Percentiles rank a stretch among this genome's conserved stretches.
These are phyloP conservation scores for Deinandra increscens DNA, from an alignment of 129 eudicot species.

Conservation along the genomic window DNA sequence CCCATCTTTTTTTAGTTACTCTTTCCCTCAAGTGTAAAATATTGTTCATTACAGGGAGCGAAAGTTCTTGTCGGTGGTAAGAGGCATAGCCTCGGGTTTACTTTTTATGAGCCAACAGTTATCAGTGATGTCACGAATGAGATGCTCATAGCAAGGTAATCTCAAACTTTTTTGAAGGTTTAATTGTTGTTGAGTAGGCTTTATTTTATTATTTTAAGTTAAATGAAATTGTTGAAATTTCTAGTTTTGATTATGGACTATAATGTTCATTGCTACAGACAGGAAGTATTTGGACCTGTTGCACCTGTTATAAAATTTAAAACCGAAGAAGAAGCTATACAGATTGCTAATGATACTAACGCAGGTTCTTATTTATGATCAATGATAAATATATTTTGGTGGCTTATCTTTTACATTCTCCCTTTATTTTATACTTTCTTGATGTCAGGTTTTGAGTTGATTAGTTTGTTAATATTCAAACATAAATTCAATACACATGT, in stretches of 20 bases:
- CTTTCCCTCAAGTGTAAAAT: neutral
- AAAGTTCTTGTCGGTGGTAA: constrained; percentile 84
- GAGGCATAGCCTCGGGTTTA: constrained; percentile 78
- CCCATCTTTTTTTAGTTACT: neutral
- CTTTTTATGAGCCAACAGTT: constrained; percentile 86
- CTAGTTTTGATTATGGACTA: neutral
- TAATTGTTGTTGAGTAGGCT: constrained; percentile 1
- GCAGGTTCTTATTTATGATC: constrained; percentile 55
- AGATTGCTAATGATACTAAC: constrained; percentile 85
- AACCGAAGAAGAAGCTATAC: constrained; percentile 93
- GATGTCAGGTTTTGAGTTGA: neutral
- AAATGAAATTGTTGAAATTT: neutral
- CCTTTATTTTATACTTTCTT: neutral
- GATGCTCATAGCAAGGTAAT: constrained; percentile 84
- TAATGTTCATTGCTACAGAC: constrained; percentile 40
- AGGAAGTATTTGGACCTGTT: constrained; percentile 97
- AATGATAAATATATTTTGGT: neutral
- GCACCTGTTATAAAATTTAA: constrained; percentile 82
- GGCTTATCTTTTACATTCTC: neutral
- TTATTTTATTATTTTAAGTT: neutral
- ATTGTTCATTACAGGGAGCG: constrained; percentile 65
- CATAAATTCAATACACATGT: constrained; percentile 1
- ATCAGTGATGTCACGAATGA: constrained; percentile 72
- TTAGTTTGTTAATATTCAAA: constrained; percentile 11
- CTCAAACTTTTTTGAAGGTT: neutral